phyloP scores from a whole-genome alignment of 169 alveolate genomes.

The Plasmodium ovale region DNA sequence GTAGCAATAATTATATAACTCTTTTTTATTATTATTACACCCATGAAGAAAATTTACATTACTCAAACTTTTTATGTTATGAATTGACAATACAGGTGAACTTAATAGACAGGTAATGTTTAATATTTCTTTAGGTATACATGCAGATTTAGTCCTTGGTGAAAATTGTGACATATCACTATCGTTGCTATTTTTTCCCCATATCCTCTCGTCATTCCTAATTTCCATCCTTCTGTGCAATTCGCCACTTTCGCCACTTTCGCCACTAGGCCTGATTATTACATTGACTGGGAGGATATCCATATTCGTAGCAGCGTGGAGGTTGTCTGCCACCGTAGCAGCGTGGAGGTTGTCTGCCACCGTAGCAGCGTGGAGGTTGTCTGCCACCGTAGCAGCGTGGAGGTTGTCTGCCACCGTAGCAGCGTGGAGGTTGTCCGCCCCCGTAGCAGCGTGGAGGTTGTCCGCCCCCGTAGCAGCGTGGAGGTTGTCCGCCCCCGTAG shows the following conservation, averaged over 20 bases:
- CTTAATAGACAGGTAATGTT: conserved; percentile 27
- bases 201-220: not conserved
- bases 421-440: not conserved
- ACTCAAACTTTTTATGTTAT: conserved; percentile 37
- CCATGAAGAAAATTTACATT: conserved; percentile 54
- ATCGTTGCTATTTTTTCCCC: not conserved
- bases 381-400: no score
- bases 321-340: no score
- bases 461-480: not conserved
- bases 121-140: conserved; percentile 42
- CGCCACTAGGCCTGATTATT: no score
- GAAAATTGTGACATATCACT: not conserved
- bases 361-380: no score
- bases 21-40: conserved; percentile 24
- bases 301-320: no score
- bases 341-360: no score
- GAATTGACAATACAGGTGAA: conserved; percentile 10
- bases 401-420: not conserved
- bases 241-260: not conserved
- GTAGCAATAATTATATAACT: conserved; percentile 42
- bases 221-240: no score
- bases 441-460: not conserved
- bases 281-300: no score
- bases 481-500: not conserved
- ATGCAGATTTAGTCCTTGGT: not conserved